Base-by-base conservation (phyloP, 495 filamentous ascomycete species). In the Penicillium macrosclerotiorum region DNA sequence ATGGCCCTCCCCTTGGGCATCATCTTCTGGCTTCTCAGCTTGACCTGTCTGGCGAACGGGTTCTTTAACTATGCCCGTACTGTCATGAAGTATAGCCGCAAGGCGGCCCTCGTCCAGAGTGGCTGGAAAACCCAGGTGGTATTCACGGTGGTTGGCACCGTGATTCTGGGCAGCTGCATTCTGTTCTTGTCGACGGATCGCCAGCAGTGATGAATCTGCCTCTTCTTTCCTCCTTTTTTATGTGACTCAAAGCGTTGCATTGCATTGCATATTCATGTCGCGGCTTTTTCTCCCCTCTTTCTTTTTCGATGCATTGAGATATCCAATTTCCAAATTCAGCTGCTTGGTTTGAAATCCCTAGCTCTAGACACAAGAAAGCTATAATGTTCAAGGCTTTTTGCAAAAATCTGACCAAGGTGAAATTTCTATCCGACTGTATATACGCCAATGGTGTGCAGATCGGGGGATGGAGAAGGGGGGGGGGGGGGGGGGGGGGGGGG, bases 61-160 rank as follows among this genome's bases (percentile, higher is more conserved):
- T 72, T 94, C 31, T 84, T 81, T 1, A 96, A 95, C 57, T 98
- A 98, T 60, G 76, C 93, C 36, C 84, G 79, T 52, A 91, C 90
- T 1, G 84, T 97, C n/a, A 85, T 78, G 45, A 85, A 88, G 59
- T 98, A 94, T 63, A 83, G 81, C 46, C 73, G 79, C 26, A 80
- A 84, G 52, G 72, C 75, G 19, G 93, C 93, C 0, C 74, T 98
- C 44, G 93, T 97, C 26, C 93, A 98, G 68, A 88, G 82, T 37
- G 93, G 93, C 24, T 92, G 87, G 84, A 95, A 90, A 69, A 96
- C 93, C 26, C 90, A 96, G 64, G 59, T 80, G 17, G 70, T 90
- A 17, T 84, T 96, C 65, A 82, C 79, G 0, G 68, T 88, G 8
- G 81, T 96, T 13, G 83, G 89, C n/a, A 67, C 77, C 16, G 82